Evolutionary conservation across 495 filamentous ascomycete species (phyloP), one percentile per base, ranked within the genome.

Genomic region (Penicillium samsonianum): DNA sequence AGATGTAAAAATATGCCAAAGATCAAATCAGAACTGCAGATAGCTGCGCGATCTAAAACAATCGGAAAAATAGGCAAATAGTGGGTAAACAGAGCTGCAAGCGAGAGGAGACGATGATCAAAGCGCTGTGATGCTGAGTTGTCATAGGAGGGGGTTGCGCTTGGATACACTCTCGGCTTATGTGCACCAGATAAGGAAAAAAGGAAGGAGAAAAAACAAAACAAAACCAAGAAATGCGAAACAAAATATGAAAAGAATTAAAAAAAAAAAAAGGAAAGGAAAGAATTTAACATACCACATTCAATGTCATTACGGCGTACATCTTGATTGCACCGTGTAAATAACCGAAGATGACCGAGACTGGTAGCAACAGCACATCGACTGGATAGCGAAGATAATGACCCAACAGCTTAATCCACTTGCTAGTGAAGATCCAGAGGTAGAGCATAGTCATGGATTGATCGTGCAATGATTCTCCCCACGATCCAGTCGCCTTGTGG

Each of bases 301-400:
- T 84, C 23, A 90, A 76, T 44, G 89, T 91, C 50, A 82, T 74
- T 44, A 86, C 76, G 4, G 89, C 88, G 58, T 89, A 89, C 52
- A 91, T 76, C 75, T 92, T 92, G 73, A 92, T 86, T 30, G 86
- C 67, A 28, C 88, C 87, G 68, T 91, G 88, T 64, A 90, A 82
- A 68, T 89, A 92, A 41, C 88, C 87, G 59, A 92, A 92, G 4
- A 90, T 51, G 42, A 93, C 83, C 2, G 87, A 89, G n/a, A 86
- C 76, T 4, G 90, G 89, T 31, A 92, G 67, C 58, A 84, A 83
- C 28, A 86, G 56, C 42, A 90, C 77, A 64, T 94, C 89, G 20
- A 76, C 74, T 1, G 90, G 88, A 63, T 90, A 82, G 26, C 82
- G 84, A 58, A 84, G 74, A 70, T 91, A 91, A 62, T 92, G 83